A percentile compares a stretch with the other conserved stretches of the same genome.
Conservation (phyloP, 768 basidiomycete genomes). For the Kwoniella shandongensis region DNA sequence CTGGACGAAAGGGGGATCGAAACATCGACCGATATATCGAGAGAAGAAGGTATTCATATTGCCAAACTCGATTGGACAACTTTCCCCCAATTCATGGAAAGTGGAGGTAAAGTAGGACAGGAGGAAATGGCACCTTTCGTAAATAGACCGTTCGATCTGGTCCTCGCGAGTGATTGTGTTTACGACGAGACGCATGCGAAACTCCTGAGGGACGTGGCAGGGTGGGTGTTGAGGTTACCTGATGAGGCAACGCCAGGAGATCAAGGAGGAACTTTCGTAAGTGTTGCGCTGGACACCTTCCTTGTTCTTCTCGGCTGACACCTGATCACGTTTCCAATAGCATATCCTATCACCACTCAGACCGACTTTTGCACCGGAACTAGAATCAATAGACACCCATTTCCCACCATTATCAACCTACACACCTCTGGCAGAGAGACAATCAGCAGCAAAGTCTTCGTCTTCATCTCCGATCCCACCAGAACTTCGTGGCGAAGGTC, state of each 20-base stretch:
- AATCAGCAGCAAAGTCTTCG: neutral
- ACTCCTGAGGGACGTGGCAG: conserved; percentile 44
- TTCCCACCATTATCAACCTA: conserved; percentile 44
- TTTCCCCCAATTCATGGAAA: conserved; percentile 37
- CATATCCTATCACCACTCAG: conserved; percentile 51
- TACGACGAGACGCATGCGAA: conserved; percentile 52
- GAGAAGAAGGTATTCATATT: conserved; percentile 27
- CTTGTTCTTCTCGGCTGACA: neutral
- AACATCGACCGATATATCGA: conserved; percentile 4
- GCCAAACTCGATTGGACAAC: conserved; percentile 51
- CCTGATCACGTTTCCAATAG: conserved; percentile 22
- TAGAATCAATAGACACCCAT: conserved; percentile 45
- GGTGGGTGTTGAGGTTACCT: conserved; percentile 44
- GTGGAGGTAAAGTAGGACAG: neutral
- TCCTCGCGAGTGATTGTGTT: conserved; percentile 52
- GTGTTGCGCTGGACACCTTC: conserved; percentile 13
- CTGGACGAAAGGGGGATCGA: neutral
- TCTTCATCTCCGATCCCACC: conserved; percentile 1
- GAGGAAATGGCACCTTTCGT: conserved; percentile 21
- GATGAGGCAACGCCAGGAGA: conserved; percentile 25
- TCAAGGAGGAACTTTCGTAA: conserved; percentile 51
- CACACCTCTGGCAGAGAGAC: conserved; percentile 17
- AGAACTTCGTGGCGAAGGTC: conserved; percentile 32
- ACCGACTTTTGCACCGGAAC: conserved; percentile 51
- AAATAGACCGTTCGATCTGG: conserved; percentile 41